A percentile compares a stretch with the other conserved stretches of the same genome.
These are phyloP conservation scores for Xerocomellus amylosporus DNA, from an alignment of 768 basidiomycete genomes.

Conservation along the genomic window DNA sequence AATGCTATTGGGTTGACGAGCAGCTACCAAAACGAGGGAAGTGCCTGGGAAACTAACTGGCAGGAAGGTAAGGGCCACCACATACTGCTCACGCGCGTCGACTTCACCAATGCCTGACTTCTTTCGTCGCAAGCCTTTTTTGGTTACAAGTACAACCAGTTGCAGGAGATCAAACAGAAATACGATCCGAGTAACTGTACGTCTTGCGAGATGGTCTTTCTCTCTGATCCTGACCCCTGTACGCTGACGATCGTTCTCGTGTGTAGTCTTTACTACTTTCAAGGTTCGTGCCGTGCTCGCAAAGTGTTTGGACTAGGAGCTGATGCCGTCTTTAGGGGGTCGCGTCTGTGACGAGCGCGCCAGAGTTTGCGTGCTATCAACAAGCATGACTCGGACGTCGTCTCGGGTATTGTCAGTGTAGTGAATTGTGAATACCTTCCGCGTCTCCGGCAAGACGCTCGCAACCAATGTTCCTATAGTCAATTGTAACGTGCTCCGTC, in stretches of 20 bases:
- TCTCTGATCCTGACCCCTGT: neutral
- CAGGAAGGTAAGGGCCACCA: slow-evolving; percentile 2
- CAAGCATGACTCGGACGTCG: neutral
- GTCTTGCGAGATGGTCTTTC: neutral
- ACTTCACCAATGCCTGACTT: neutral
- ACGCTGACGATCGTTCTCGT: neutral
- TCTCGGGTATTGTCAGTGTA: neutral
- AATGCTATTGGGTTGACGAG: slow-evolving; percentile 11
- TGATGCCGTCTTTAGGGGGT: slow-evolving; percentile 4
- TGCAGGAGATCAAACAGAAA: slow-evolving; percentile 12
- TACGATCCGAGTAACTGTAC: slow-evolving; percentile 15
- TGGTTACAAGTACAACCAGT: slow-evolving; percentile 13
- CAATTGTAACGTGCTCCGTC: no score
- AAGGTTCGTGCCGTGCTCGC: slow-evolving; percentile 2
- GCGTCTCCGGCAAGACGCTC: no score
- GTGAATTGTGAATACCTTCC: no score
- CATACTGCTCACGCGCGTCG: neutral
- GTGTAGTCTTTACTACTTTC: slow-evolving; percentile 16
- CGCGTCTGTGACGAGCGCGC: neutral
- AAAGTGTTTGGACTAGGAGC: neutral
- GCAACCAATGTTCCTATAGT: no score
- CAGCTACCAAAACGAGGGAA: slow-evolving; percentile 22
- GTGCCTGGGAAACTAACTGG: slow-evolving; percentile 13
- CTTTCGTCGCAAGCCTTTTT: slow-evolving; percentile 9
- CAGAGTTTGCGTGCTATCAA: slow-evolving; percentile 4